Conservation (phyloP, 192 early-diverging fungal genomes). For the Cladochytrium replicatum region DNA sequence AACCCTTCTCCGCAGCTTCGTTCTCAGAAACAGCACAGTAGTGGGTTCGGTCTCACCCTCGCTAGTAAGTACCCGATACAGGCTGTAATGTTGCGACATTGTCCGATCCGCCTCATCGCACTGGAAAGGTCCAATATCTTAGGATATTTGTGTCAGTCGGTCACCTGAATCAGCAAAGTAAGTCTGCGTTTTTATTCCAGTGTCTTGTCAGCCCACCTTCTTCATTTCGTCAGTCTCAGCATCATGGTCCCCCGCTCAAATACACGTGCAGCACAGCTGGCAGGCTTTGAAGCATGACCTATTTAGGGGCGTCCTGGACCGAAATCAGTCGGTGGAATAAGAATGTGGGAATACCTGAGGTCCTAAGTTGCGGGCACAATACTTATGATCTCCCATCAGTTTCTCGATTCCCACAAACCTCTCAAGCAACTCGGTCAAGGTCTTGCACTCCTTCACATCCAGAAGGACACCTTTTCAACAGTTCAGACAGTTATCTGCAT, state of each 20-base stretch:
- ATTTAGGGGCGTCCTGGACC: slow-evolving; percentile 76
- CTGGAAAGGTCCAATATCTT: slow-evolving; percentile 81
- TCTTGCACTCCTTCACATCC: slow-evolving; percentile 90
- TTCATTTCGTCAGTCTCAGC: slow-evolving; percentile 78
- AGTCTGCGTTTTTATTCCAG: not conserved
- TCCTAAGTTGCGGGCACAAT: slow-evolving; percentile 85
- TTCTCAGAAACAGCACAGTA: slow-evolving; percentile 88
- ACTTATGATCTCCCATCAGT: slow-evolving; percentile 94
- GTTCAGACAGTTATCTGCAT: no score
- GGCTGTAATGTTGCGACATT: slow-evolving; percentile 61
- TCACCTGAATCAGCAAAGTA: slow-evolving; percentile 61
- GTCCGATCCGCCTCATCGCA: slow-evolving; percentile 47
- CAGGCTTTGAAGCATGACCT: slow-evolving; percentile 84
- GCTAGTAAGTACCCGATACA: slow-evolving; percentile 94
- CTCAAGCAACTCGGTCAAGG: slow-evolving; percentile 76
- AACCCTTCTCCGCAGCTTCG: slow-evolving; percentile 66
- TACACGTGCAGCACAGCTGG: slow-evolving; percentile 94
- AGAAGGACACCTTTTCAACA: slow-evolving; percentile 83
- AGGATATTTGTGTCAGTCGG: slow-evolving; percentile 92
- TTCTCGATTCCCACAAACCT: slow-evolving; percentile 85
- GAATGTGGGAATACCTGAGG: slow-evolving; percentile 42
- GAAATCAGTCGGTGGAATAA: not conserved
- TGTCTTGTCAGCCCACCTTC: slow-evolving; percentile 63
- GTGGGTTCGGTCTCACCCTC: slow-evolving; percentile 87
- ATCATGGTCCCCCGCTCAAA: slow-evolving; percentile 96